Evolutionary conservation across 2,329 filamentous ascomycete genomes (phyloP), one percentile per base, ranked within the genome.

Genomic region (Talaromyces piceae): DNA sequence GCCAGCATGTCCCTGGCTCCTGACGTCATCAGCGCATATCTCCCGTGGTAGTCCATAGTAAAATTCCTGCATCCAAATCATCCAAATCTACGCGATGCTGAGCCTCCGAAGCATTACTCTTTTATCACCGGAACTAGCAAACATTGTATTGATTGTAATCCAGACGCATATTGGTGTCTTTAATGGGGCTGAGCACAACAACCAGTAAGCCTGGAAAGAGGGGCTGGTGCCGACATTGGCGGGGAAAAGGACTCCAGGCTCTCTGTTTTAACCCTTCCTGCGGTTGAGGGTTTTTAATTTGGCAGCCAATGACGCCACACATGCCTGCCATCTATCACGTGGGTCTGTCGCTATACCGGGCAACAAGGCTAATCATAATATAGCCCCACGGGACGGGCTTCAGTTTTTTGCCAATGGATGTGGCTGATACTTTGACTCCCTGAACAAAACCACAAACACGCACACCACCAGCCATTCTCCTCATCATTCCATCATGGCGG

Each of bases 291-390:
- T 43, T 43, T 59, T 58, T 30, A 16, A 16, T 53, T 33, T 39
- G 13, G 16, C 51, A 52, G 28, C 37, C 31, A 48, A 44, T 27
- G 47, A 52, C 41, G 23, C 49, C 27, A 28, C 28, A 52, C 56
- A 44, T 51, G 9, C 9, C 39, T n/a, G 11, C 39, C 39, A 37
- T n/a, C n/a, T n/a, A 46, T 46, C 44, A 46, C 44, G 44, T 46
- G 44, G 28, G 23, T 3, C 13, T 6, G n/a, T 25, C 6, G 39
- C 39, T 12, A 23, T 22, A 43, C 39, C 28, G 28, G n/a, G n/a
- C n/a, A n/a, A n/a, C n/a, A n/a, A n/a, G n/a, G n/a, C n/a, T 18
- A 37, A 37, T 20, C 11, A 33, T 16, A 33, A 33, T 33, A 37
- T 18, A 20, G 33, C 33, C 33, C 33, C 33, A 37, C 33, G 33